Base-by-base conservation (phyloP, 2,329 filamentous ascomycete genomes). In the Aureobasidium sp. region DNA sequence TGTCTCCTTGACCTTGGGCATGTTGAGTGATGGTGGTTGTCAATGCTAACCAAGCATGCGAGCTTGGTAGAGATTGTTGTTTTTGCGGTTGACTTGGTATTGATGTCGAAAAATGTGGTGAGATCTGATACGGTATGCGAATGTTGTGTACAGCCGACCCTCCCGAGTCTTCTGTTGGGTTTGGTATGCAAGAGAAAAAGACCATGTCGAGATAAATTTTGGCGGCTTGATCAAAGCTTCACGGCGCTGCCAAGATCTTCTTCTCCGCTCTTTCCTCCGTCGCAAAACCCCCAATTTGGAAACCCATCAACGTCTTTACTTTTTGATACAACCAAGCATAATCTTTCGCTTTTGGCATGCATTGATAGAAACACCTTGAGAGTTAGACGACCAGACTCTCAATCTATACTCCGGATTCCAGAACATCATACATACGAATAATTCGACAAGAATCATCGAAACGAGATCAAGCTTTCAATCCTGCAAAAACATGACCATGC, bases 1-100 rank as follows among this genome's bases (percentile, higher is more conserved):
- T 10, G 72, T 73, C 65, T 67, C 69, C 61, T 71, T 74, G 44
- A 68, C 62, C 64, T 72, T 72, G 59, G 69, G 71, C 71, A 73
- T 75, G 16, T 64, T 65, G 41, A 45, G 25, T 29, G 25, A n/a
- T 59, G 14, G 41, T 59, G 54, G 14, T 44, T 45, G 30, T 37
- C 25, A 25, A 45, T 44, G 39, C 53, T 57, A 57, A 45, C 16
- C 42, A 36, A 42, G 39, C 41, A 58, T 48, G 21, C 36, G 21
- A 27, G 3, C 36, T 5, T 10, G 30, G 30, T 16, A 11, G 13
- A 30, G 6, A 7, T 13, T 57, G 53, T 16, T 36, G 25, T 3
- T 34, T 9, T 10, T 11, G n/a, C 14, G 11, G 8, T 14, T 14
- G 49, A 29, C 9, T 27, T 34, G 9, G 3, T 21, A 36, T 50